These are phyloP conservation scores for Dentipellis sp. DNA, from an alignment of 768 basidiomycete species.

Conservation along the genomic window DNA sequence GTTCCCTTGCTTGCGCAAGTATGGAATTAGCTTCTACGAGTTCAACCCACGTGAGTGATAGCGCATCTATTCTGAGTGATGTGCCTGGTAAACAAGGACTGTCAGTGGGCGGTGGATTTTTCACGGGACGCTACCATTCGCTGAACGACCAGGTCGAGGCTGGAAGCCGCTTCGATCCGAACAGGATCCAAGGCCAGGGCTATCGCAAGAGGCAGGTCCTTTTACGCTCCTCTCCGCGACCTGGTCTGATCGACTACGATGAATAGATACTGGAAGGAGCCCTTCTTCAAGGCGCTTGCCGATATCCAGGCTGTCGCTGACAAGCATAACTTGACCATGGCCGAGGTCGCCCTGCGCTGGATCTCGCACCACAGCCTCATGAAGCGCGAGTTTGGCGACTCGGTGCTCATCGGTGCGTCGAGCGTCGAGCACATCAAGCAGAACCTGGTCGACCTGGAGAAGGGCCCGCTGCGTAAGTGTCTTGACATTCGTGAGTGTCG, in stretches of 20 bases:
- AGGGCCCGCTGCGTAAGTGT: slow-evolving; percentile 42
- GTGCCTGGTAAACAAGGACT: background rate
- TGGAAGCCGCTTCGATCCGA: slow-evolving; percentile 49
- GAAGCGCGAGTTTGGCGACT: slow-evolving; percentile 37
- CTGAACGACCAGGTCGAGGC: slow-evolving; percentile 31
- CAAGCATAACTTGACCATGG: slow-evolving; percentile 27
- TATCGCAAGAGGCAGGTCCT: too few relatives aligned
- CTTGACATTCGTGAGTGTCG: background rate
- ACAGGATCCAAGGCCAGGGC: slow-evolving; percentile 34
- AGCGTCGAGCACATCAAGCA: slow-evolving; percentile 46
- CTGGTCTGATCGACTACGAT: too few relatives aligned
- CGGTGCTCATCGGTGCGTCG: slow-evolving; percentile 56
- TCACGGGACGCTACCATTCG: slow-evolving; percentile 29
- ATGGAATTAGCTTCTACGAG: slow-evolving; percentile 30
- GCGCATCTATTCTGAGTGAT: background rate
- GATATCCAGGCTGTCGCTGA: slow-evolving; percentile 32
- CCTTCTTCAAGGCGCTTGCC: slow-evolving; percentile 43
- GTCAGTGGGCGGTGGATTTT: slow-evolving; percentile 28
- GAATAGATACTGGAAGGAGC: slow-evolving; percentile 41
- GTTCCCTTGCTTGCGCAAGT: slow-evolving; percentile 33
- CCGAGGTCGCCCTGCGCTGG: slow-evolving; percentile 38
- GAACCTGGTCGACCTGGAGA: slow-evolving; percentile 44
- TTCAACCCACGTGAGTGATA: slow-evolving; percentile 33
- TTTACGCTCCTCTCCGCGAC: too few relatives aligned
- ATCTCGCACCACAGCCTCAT: slow-evolving; percentile 36